These are phyloP conservation scores for Plantago major DNA, from an alignment of 257 asterid genomes.

Conservation along the genomic window DNA sequence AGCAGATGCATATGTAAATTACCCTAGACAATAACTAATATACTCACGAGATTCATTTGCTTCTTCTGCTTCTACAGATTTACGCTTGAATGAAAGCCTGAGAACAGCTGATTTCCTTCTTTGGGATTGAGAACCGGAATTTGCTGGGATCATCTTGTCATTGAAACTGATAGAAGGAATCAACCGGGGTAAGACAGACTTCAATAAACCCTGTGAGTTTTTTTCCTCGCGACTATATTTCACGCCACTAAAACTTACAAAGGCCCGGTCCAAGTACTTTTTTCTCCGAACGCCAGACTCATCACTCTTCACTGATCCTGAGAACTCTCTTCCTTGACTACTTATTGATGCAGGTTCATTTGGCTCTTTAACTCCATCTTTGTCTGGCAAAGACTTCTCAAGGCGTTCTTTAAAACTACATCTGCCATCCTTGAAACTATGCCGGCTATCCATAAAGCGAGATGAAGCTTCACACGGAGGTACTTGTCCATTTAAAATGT, in stretches of 20 bases:
- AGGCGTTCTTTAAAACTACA: slow-evolving; percentile 49
- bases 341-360: slow-evolving; percentile 27
- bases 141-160: slow-evolving; percentile 45
- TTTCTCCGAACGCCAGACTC: slow-evolving; percentile 39
- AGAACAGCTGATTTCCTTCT: slow-evolving; percentile 68
- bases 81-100: slow-evolving; percentile 75
- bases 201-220: slow-evolving; percentile 45
- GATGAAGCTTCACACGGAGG: slow-evolving; percentile 48
- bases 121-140: slow-evolving; percentile 45
- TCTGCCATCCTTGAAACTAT: slow-evolving; percentile 44
- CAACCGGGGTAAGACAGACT: slow-evolving; percentile 62
- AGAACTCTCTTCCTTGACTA: slow-evolving; percentile 28
- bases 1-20: not conserved
- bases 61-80: slow-evolving; percentile 69
- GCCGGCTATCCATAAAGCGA: slow-evolving; percentile 42
- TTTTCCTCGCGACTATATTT: slow-evolving; percentile 46
- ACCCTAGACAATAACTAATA: not conserved
- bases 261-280: slow-evolving; percentile 47
- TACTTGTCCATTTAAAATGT: slow-evolving; percentile 40
- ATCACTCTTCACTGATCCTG: slow-evolving; percentile 33
- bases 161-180: slow-evolving; percentile 69
- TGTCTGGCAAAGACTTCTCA: slow-evolving; percentile 22
- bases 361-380: slow-evolving; percentile 37
- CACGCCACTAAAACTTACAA: slow-evolving; percentile 46
- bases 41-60: slow-evolving; percentile 48